A percentile compares a stretch with the other conserved stretches of the same genome.
phyloP scores from a whole-genome alignment of 176 grass and related monocot genomes.

The Hordeum marinum region DNA sequence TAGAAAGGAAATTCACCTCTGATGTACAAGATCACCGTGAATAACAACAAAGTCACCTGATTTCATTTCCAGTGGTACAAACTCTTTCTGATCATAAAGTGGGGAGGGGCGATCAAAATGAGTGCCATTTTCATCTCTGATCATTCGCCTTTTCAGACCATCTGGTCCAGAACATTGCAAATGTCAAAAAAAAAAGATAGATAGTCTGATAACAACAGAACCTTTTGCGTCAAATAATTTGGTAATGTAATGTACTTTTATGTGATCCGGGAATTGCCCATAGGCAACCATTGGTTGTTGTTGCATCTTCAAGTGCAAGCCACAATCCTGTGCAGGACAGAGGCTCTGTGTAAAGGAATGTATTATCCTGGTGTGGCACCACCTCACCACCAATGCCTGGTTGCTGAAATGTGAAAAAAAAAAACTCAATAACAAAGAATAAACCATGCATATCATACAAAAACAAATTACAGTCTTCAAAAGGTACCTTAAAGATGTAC shows the following conservation, averaged over 20 bases:
- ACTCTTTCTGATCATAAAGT: constrained; percentile 64
- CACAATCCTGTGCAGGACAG: constrained; percentile 82
- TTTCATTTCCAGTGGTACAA: constrained; percentile 86
- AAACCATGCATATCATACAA: neutral
- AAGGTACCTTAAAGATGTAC: constrained; percentile 97
- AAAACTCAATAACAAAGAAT: neutral
- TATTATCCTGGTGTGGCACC: constrained; percentile 93
- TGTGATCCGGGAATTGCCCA: constrained; percentile 87
- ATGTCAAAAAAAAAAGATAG: neutral
- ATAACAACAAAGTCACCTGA: constrained; percentile 81
- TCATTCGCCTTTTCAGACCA: constrained; percentile 75
- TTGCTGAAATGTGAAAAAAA: constrained; percentile 53
- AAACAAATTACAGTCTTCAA: neutral
- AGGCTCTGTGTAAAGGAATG: constrained; percentile 84
- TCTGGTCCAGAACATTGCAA: constrained; percentile 29
- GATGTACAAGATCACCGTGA: constrained; percentile 93
- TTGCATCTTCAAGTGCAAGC: constrained; percentile 95
- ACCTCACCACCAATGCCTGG: constrained; percentile 97
- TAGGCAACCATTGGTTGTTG: constrained; percentile 66
- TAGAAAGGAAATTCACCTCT: constrained; percentile 53
- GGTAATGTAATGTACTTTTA: constrained; percentile 48
- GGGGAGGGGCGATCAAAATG: constrained; percentile 69
- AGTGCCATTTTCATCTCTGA: constrained; percentile 78
- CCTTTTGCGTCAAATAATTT: neutral
- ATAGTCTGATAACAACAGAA: neutral